Conservation (phyloP, 208 protist genomes). For the Herpetomonas muscarum region DNA sequence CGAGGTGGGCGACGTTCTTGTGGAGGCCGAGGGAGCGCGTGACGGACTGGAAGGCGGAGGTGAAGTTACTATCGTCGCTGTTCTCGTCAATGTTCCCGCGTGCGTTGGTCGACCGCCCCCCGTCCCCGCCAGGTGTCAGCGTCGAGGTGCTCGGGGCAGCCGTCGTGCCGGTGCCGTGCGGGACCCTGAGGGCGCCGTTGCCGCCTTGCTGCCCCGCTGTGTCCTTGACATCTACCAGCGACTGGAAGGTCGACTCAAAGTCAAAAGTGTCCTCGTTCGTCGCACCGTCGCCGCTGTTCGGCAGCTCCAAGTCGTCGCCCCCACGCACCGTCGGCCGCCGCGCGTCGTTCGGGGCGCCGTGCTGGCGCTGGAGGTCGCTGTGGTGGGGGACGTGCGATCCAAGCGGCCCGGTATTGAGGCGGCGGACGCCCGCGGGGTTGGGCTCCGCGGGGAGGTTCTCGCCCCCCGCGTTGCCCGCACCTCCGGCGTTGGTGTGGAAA, state of each 20-base stretch:
- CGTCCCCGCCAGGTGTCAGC: background rate
- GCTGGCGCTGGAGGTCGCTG: no score
- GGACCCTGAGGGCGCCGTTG: background rate
- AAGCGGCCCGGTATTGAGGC: no score
- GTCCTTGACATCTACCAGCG: no score
- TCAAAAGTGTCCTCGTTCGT: slow-evolving; percentile 16
- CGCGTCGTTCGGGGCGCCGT: no score
- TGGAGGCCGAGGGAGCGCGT: background rate
- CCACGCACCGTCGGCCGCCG: background rate
- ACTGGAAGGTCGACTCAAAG: slow-evolving; percentile 28
- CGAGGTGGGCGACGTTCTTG: background rate
- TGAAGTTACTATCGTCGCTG: slow-evolving; percentile 10
- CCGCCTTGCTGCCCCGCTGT: background rate
- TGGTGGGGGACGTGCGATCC: no score
- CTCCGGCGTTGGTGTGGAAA: slow-evolving; percentile 2
- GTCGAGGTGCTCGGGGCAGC: background rate
- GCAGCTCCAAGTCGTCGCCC: background rate
- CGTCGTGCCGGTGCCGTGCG: background rate
- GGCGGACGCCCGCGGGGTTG: no score
- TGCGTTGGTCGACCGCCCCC: background rate
- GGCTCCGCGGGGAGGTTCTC: no score
- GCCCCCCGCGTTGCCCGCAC: background rate
- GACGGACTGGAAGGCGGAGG: slow-evolving; percentile 10
- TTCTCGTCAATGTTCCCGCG: background rate
- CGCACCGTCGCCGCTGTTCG: background rate